Percentiles rank a stretch among this genome's conserved stretches.
Evolutionary conservation across 2,329 filamentous ascomycete species (phyloP).

Genomic region (Amylocarpus encephaloides): DNA sequence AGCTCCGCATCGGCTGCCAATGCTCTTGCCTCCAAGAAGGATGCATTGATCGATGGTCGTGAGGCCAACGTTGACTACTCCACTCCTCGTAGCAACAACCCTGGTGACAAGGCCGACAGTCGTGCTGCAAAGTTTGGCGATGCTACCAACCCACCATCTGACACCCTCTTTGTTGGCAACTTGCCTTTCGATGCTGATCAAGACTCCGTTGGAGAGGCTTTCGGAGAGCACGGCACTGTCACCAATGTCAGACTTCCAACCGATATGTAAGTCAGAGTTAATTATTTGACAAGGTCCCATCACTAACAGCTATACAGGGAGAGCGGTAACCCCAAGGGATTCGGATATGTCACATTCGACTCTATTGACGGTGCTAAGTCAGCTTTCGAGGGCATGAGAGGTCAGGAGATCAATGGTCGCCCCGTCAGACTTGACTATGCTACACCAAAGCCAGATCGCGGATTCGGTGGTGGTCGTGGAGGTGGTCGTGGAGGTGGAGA

Average conservation of each 20-base stretch:
- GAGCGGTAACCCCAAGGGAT: slow-evolving; percentile 62
- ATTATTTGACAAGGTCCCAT: neutral
- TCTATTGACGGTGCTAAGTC: slow-evolving; percentile 60
- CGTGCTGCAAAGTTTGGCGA: slow-evolving; percentile 55
- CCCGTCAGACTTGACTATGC: slow-evolving; percentile 64
- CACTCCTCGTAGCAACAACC: slow-evolving; percentile 47
- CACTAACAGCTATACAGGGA: slow-evolving; percentile 39
- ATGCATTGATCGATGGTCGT: slow-evolving; percentile 58
- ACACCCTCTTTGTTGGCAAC: slow-evolving; percentile 69
- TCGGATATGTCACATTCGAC: slow-evolving; percentile 65
- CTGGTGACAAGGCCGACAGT: slow-evolving; percentile 44
- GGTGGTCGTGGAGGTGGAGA: slow-evolving; percentile 35
- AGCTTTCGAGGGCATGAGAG: slow-evolving; percentile 56
- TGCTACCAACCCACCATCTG: slow-evolving; percentile 53
- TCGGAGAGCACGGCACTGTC: slow-evolving; percentile 56
- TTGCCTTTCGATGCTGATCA: slow-evolving; percentile 63
- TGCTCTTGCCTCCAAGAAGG: slow-evolving; percentile 60
- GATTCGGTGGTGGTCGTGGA: slow-evolving; percentile 34
- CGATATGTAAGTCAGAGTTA: slow-evolving; percentile 40
- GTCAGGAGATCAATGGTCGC: slow-evolving; percentile 58
- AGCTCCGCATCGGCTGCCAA: slow-evolving; percentile 53
- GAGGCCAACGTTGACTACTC: slow-evolving; percentile 65
- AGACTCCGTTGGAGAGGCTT: slow-evolving; percentile 56
- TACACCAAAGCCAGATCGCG: slow-evolving; percentile 48
- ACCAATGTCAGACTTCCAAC: slow-evolving; percentile 64